A percentile compares a stretch with the other conserved stretches of the same genome.
Conservation (phyloP, 345 rosid species). For the Anastatica hierochuntica region DNA sequence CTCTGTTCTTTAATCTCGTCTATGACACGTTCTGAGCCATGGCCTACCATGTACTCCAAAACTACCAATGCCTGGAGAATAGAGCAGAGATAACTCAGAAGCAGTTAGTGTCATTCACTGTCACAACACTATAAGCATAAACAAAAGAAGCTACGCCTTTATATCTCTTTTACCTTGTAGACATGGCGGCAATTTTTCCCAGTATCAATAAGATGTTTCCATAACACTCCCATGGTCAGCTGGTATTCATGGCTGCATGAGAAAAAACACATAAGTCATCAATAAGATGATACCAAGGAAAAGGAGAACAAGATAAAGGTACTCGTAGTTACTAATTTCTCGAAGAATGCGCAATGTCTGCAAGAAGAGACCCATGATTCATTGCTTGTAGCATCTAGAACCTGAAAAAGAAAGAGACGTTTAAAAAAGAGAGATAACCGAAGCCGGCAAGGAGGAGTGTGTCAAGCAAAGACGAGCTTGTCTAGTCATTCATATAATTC, state of each 20-base stretch:
- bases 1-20: constrained; percentile 84
- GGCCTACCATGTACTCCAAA: constrained; percentile 79
- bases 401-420: constrained; percentile 35
- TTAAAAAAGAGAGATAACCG: too few species aligned
- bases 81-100: not conserved
- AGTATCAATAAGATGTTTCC: constrained; percentile 82
- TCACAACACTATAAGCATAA: not conserved
- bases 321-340: constrained; percentile 61
- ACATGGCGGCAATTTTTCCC: constrained; percentile 99
- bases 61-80: constrained; percentile 69
- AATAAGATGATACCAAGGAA: not conserved
- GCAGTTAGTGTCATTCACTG: not conserved
- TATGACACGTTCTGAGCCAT: constrained; percentile 88
- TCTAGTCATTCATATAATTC: not conserved
- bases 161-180: constrained; percentile 54
- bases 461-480: not conserved
- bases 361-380: constrained; percentile 88
- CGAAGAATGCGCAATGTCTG: constrained; percentile 74
- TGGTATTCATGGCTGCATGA: constrained; percentile 83
- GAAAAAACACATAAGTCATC: not conserved
- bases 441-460: too few species aligned
- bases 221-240: constrained; percentile 67
- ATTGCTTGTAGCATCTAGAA: constrained; percentile 94
- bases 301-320: not conserved
- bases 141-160: not conserved